Evolutionary conservation across 306 rosid species (phyloP), one percentile per base, ranked within the genome.

Genomic region (Rosa persica): DNA sequence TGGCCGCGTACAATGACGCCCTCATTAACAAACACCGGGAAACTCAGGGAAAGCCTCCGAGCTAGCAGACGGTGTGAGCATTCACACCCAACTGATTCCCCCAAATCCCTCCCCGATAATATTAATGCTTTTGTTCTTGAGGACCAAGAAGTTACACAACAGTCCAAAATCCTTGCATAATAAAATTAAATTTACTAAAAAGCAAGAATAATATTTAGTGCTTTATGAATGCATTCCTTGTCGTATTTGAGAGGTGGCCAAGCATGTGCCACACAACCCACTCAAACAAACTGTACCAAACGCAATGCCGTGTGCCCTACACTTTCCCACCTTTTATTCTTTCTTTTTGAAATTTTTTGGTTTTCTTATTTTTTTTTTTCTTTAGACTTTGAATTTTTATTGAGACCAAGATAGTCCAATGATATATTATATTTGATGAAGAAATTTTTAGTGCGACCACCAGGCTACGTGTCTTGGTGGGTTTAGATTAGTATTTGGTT

Each of bases 181-280:
- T 75, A 66, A 62, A 67, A 36, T 62, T n/a, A 3, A 77, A 20
- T 73, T 30, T 62, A 60, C 27, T 34, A 70, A 38, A 52, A 67
- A 48, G 23, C 58, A 81, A 58, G 12, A 81, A 85, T 61, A 74
- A 39, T 57, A 71, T 2, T 39, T 74, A 70, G 86, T 81, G 96
- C 88, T 34, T 81, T 79, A 85, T 66, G 89, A 84, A 83, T 69
- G 87, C 54, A 78, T 81, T 6, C 44, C 70, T 72, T 81, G 91
- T 85, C 88, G 76, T 66, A 58, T 64, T 44, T 69, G 78, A 67
- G 67, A 38, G 64, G 85, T 83, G 97, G 93, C 84, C 16, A 75
- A 83, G 86, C 91, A 87, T 83, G 93, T 88, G 95, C 88, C 87
- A 80, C 93, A 80, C 61, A 34, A n/a, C 86, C 70, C 71, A 75